Evolutionary conservation across 441 rosid species (phyloP).

Genomic region (Codiaeum variegatum): DNA sequence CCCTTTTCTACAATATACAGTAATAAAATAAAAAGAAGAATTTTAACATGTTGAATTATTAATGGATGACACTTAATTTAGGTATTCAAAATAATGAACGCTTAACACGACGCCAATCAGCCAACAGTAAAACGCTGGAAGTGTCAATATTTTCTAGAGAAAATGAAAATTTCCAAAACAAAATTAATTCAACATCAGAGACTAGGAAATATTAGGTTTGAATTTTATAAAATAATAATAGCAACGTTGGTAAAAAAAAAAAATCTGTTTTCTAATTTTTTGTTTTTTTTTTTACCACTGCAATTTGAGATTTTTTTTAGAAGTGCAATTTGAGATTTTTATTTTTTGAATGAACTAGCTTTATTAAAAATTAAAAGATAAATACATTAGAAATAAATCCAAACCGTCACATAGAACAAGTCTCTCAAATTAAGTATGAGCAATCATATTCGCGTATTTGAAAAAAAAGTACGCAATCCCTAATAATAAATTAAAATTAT

Average conservation of each 20-base stretch:
- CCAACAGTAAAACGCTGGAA: not conserved
- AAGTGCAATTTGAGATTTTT: too few species aligned
- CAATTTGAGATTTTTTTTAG: not conserved
- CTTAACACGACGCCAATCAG: not conserved
- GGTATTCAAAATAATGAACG: not conserved
- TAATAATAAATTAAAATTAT: too few species aligned
- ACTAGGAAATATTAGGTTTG: not conserved
- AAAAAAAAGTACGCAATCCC: too few species aligned
- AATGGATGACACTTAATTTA: not conserved
- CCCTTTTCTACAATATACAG: too few species aligned
- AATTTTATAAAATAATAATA: not conserved
- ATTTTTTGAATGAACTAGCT: too few species aligned
- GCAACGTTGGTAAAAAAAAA: too few species aligned
- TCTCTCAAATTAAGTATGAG: too few species aligned
- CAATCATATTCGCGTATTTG: too few species aligned
- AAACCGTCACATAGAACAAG: too few species aligned
- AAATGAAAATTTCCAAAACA: not conserved
- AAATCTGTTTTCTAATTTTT: not conserved
- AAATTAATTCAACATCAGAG: not conserved
- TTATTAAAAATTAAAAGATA: too few species aligned
- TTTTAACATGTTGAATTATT: not conserved
- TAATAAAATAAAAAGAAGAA: not conserved
- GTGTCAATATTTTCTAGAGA: constrained; percentile 16
- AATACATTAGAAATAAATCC: too few species aligned
- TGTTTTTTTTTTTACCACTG: not conserved